These are phyloP conservation scores for Eucalyptus polybractea DNA, from an alignment of 345 rosid species.

Conservation along the genomic window DNA sequence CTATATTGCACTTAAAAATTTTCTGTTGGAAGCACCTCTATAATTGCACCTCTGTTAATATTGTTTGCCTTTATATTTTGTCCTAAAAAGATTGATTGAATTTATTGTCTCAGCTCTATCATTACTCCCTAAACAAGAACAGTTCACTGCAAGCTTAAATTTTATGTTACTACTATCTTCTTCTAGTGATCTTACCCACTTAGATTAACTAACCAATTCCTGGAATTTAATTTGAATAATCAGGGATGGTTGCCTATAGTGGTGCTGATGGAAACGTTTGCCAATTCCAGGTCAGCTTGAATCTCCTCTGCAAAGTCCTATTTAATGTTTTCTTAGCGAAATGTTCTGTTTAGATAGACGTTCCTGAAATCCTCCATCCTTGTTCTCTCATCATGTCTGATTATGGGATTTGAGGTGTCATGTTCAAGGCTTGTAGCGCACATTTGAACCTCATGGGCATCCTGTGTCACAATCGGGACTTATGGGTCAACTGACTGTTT, in stretches of 20 bases:
- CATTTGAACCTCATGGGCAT: background rate
- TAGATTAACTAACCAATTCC: background rate
- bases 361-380: background rate
- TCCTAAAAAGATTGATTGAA: background rate
- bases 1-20: background rate
- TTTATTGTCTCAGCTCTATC: background rate
- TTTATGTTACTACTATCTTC: background rate
- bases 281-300: constrained; percentile 50
- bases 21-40: background rate
- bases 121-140: background rate
- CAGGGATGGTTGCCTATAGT: constrained; percentile 85
- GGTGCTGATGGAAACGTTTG: constrained; percentile 62
- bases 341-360: background rate
- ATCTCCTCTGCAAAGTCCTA: background rate
- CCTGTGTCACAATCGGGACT: background rate
- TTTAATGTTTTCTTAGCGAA: background rate
- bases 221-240: background rate
- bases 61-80: background rate
- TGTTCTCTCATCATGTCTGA: background rate
- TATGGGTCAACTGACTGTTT: background rate
- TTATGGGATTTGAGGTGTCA: background rate
- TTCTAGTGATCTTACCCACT: background rate
- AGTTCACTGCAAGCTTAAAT: background rate
- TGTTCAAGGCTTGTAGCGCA: background rate
- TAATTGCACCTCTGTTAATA: background rate